Base-by-base conservation (phyloP, 1,139 yeast species). In the Groenewaldozyma auringiensis region DNA sequence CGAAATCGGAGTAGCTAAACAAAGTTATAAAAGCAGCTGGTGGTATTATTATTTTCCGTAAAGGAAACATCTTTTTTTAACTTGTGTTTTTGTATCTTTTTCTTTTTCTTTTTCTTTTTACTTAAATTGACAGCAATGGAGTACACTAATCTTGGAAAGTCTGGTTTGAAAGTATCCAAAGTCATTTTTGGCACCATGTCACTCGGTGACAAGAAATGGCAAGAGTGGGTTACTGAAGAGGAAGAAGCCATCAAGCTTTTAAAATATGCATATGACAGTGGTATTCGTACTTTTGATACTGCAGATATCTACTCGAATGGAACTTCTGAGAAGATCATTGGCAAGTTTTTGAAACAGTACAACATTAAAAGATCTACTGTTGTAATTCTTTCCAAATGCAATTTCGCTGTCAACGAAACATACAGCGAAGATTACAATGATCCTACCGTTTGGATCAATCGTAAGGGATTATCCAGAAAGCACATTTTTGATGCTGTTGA, bases 111-210 rank as follows among this genome's bases (percentile, higher is more conserved):
- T n/a, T n/a, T n/a, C n/a, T n/a, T n/a, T n/a, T n/a, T n/a, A n/a
- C n/a, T n/a, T n/a, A n/a, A n/a, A n/a, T n/a, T 27, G 27, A 11
- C 25, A n/a, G 39, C 18, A 13, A 47, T 47, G 49, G 46, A 47
- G 29, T 43, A 22, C 33, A 33, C 32, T 27, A 48, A 44, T 33
- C 62, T 73, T 32, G 80, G 80, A 14, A 62, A 66, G 37, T 72
- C 79, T 1, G 82, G 82, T 0, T 67, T 78, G 35, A 67, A 72
- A 49, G 65, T 78, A 40, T 72, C 81, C 27, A 70, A 70, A 47
- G 58, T 76, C 43, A 71, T 78, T 47, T 70, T 77, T n/a, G 83
- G 83, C 18, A 75, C 79, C 55, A 77, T 77, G 81, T 62, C 76
- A 2, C 76, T 62, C 53, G 83, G 83, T n/a, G 47, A 57, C 16